Percentiles rank a stretch among this genome's conserved stretches.
These are phyloP conservation scores for Cardiospermum halicacabum DNA, from an alignment of 345 rosid genomes.

Conservation along the genomic window DNA sequence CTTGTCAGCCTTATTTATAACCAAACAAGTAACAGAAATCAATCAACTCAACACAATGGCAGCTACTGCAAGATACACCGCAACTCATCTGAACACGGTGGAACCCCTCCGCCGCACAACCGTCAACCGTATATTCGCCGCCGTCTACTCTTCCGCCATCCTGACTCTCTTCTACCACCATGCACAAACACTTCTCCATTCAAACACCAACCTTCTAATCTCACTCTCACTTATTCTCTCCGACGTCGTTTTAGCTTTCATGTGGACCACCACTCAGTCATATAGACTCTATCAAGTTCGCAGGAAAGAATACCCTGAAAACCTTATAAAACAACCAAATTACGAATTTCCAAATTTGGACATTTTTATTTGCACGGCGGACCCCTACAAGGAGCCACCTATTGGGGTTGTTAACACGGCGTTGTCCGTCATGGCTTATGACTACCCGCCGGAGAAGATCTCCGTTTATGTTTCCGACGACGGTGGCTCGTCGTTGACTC, in stretches of 20 bases:
- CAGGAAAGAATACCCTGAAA: slow-evolving; percentile 45
- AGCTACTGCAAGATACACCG: neutral
- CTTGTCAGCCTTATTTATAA: slow-evolving; percentile 81
- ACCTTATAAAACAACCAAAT: slow-evolving; percentile 23
- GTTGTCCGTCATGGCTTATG: slow-evolving; percentile 71
- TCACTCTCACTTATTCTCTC: slow-evolving; percentile 37
- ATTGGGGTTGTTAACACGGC: slow-evolving; percentile 64
- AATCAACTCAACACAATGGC: no score
- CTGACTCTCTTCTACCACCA: slow-evolving; percentile 47
- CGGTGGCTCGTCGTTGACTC: slow-evolving; percentile 71
- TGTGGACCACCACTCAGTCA: slow-evolving; percentile 43
- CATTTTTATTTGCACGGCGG: neutral
- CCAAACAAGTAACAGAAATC: no score
- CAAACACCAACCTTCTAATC: neutral
- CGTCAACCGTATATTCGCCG: slow-evolving; percentile 46
- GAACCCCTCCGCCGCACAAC: slow-evolving; percentile 30
- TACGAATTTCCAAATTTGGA: slow-evolving; percentile 12
- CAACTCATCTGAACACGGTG: slow-evolving; percentile 29
- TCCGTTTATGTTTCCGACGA: slow-evolving; percentile 80
- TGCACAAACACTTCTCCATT: slow-evolving; percentile 27
- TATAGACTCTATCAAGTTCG: slow-evolving; percentile 36
- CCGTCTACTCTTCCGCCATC: slow-evolving; percentile 45
- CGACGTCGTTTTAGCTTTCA: slow-evolving; percentile 61
- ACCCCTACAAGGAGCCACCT: slow-evolving; percentile 38
- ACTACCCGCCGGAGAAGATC: slow-evolving; percentile 64